These are phyloP conservation scores for Anastatica hierochuntica DNA, from an alignment of 345 rosid species.

Conservation along the genomic window DNA sequence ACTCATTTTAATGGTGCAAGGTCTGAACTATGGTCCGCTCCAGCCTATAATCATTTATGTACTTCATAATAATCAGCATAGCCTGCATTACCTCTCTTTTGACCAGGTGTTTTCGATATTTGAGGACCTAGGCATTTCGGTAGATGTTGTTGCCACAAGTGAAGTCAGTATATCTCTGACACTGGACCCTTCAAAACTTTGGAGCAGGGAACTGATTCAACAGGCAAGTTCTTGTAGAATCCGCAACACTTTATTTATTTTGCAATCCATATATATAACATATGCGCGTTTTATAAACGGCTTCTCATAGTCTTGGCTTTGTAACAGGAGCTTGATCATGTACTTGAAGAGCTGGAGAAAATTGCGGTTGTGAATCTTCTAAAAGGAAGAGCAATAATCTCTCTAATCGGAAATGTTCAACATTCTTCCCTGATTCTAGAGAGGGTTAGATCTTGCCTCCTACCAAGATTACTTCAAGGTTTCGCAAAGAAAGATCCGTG, in stretches of 20 bases:
- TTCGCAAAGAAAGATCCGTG: background rate
- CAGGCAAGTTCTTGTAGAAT: constrained; percentile 54
- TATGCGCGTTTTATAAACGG: too few species aligned
- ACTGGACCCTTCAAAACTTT: constrained; percentile 87
- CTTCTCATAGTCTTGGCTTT: background rate
- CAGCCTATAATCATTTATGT: background rate
- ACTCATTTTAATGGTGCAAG: too few species aligned
- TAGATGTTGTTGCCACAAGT: constrained; percentile 98
- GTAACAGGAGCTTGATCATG: constrained; percentile 92
- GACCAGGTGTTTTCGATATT: constrained; percentile 86
- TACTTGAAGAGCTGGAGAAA: constrained; percentile 94
- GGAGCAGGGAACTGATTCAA: constrained; percentile 97
- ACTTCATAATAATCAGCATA: too few species aligned
- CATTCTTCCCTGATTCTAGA: constrained; percentile 86
- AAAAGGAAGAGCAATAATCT: constrained; percentile 85
- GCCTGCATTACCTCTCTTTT: constrained; percentile 1
- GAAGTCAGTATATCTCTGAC: constrained; percentile 99
- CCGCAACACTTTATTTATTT: background rate
- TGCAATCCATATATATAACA: too few species aligned
- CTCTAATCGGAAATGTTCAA: constrained; percentile 90
- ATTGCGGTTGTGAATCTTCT: constrained; percentile 82
- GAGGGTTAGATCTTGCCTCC: constrained; percentile 45
- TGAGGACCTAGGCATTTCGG: constrained; percentile 91
- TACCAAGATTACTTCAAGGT: constrained; percentile 4
- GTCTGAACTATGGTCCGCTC: background rate